Conservation (phyloP, 441 rosid genomes). For the Corymbia calophylla region DNA sequence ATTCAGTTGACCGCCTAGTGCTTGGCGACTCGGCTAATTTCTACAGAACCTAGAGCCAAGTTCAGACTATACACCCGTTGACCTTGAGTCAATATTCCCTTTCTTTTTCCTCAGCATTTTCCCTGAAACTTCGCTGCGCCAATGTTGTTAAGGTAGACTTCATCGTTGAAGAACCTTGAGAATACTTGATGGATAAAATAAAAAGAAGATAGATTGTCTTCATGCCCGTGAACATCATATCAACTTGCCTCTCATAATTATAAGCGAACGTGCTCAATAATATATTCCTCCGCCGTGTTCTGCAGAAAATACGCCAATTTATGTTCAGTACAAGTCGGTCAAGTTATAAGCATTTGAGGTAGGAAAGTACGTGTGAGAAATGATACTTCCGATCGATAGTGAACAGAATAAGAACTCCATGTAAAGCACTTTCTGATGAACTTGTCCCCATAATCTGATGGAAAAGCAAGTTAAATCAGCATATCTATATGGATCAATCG, state of each 20-base stretch:
- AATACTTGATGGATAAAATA: neutral
- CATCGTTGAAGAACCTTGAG: neutral
- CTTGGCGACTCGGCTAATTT: neutral
- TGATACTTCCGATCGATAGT: neutral
- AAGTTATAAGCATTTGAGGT: neutral
- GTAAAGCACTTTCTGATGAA: neutral
- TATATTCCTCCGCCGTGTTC: neutral
- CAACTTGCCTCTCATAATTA: neutral
- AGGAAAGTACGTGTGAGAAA: neutral
- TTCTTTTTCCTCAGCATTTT: neutral
- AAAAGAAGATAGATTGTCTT: neutral
- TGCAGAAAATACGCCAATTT: neutral
- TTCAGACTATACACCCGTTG: neutral
- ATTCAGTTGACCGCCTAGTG: neutral
- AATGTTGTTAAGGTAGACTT: neutral
- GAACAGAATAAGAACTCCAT: neutral
- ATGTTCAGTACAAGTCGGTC: neutral
- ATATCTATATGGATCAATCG: neutral
- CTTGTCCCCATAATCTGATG: neutral
- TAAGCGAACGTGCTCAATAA: neutral
- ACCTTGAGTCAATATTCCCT: neutral
- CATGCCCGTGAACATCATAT: neutral
- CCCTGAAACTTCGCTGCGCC: neutral
- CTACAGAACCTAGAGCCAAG: neutral
- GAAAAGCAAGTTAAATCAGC: neutral